Evolutionary conservation across 23 red algal species (phyloP).

Genomic region (Gracilariopsis chorda): DNA sequence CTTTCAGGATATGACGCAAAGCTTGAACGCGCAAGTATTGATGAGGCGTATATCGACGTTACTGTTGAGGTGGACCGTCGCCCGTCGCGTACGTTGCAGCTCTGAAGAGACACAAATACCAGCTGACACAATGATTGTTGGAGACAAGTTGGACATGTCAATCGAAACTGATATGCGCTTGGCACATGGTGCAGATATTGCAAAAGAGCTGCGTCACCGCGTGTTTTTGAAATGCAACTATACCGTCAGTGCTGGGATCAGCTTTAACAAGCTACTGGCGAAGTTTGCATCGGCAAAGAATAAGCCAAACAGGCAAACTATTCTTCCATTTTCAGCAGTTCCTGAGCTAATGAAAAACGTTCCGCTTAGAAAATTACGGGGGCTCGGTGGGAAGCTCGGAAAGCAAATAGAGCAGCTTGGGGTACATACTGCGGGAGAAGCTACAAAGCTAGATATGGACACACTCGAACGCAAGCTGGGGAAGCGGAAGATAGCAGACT

Average conservation of each 20-base stretch:
- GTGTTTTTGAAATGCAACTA: slow-evolving; percentile 50
- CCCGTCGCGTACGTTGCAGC: neutral
- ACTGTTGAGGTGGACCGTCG: slow-evolving; percentile 59
- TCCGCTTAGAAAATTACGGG: slow-evolving; percentile 64
- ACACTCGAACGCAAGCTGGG: neutral
- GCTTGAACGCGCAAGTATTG: slow-evolving; percentile 80
- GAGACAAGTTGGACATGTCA: neutral
- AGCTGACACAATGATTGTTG: neutral
- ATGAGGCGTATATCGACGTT: slow-evolving; percentile 96
- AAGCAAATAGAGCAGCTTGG: slow-evolving; percentile 24
- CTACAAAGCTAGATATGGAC: neutral
- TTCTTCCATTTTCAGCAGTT: slow-evolving; percentile 58
- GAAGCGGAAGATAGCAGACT: slow-evolving; percentile 12
- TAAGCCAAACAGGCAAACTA: slow-evolving; percentile 89
- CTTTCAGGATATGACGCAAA: slow-evolving; percentile 6
- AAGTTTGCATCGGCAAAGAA: slow-evolving; percentile 89
- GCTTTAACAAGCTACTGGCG: slow-evolving; percentile 88
- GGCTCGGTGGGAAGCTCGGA: slow-evolving; percentile 90
- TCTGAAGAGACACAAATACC: neutral
- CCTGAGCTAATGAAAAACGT: slow-evolving; percentile 44
- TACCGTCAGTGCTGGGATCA: slow-evolving; percentile 81
- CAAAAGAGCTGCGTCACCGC: slow-evolving; percentile 22
- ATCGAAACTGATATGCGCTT: slow-evolving; percentile 35
- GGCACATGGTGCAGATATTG: slow-evolving; percentile 50
- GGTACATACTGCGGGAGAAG: slow-evolving; percentile 37